Evolutionary conservation across 495 filamentous ascomycete species (phyloP).

Genomic region (Lasiosphaeriaceae sp.): DNA sequence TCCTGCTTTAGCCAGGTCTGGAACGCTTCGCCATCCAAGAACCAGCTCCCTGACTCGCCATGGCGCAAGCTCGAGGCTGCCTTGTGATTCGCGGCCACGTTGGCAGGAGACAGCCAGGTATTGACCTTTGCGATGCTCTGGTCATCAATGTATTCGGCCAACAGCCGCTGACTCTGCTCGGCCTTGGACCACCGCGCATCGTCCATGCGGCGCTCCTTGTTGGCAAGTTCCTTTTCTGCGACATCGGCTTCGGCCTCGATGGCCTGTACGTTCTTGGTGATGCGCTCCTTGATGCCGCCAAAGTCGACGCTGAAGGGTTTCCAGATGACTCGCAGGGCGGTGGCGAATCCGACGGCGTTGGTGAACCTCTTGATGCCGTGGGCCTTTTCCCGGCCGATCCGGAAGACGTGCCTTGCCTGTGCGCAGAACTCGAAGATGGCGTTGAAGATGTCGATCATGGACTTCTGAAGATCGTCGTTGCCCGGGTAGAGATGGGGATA

Average conservation of each 20-base stretch:
- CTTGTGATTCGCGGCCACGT: slow-evolving; percentile 11
- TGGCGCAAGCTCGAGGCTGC: slow-evolving; percentile 8
- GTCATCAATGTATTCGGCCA: slow-evolving; percentile 9
- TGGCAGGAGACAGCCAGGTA: slow-evolving; percentile 7
- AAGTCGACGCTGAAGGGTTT: slow-evolving; percentile 14
- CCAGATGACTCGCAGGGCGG: slow-evolving; percentile 11
- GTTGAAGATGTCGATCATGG: slow-evolving; percentile 5
- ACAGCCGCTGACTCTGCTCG: slow-evolving; percentile 4
- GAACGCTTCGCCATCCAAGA: slow-evolving; percentile 11
- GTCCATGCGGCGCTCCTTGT: slow-evolving; percentile 7
- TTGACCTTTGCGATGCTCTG: slow-evolving; percentile 4
- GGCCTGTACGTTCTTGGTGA: slow-evolving; percentile 6
- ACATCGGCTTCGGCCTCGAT: slow-evolving; percentile 11
- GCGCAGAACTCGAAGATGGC: slow-evolving; percentile 12
- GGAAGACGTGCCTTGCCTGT: slow-evolving; percentile 9
- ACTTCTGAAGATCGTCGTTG: slow-evolving; percentile 3
- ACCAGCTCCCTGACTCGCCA: slow-evolving; percentile 14
- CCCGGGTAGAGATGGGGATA: slow-evolving; percentile 9
- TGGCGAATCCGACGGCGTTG: slow-evolving; percentile 7
- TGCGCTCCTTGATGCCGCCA: slow-evolving; percentile 11
- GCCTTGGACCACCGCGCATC: slow-evolving; percentile 4
- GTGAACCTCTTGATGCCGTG: slow-evolving; percentile 11
- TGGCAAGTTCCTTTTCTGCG: slow-evolving; percentile 9
- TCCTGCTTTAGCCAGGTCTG: slow-evolving; percentile 7
- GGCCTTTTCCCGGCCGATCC: slow-evolving; percentile 5